Conservation (phyloP, 2,329 filamentous ascomycete species). For the Aureobasidium uvarum region DNA sequence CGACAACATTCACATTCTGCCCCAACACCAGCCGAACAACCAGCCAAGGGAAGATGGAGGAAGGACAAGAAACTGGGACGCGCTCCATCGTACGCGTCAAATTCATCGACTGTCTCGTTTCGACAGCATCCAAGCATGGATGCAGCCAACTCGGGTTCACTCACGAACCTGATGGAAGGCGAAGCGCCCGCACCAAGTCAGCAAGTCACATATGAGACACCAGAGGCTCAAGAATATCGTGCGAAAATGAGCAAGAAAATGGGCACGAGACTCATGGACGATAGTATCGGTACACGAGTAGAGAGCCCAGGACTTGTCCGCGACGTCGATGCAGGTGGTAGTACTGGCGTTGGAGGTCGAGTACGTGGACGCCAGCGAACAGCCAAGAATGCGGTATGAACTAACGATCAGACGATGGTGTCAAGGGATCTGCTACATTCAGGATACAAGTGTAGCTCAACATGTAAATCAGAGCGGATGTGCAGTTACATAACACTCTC, state of each 20-base stretch:
- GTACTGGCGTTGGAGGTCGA: conserved; percentile 29
- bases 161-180: conserved; percentile 21
- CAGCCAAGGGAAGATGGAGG: conserved; percentile 13
- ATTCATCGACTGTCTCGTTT: conserved; percentile 15
- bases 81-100: conserved; percentile 21
- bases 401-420: neutral
- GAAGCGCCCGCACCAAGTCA: conserved; percentile 34
- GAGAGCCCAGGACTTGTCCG: conserved; percentile 37
- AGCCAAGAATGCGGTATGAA: conserved; percentile 17
- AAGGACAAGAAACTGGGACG: conserved; percentile 28
- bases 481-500: neutral
- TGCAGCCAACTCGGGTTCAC: conserved; percentile 5
- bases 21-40: conserved; percentile 7
- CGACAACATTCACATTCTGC: conserved; percentile 20
- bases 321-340: conserved; percentile 31
- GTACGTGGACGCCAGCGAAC: conserved; percentile 29
- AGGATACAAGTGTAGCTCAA: neutral
- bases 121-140: conserved; percentile 16
- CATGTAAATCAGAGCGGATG: neutral
- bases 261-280: conserved; percentile 35
- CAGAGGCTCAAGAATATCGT: conserved; percentile 36
- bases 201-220: conserved; percentile 39
- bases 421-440: neutral
- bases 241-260: conserved; percentile 37
- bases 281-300: conserved; percentile 31